Evolutionary conservation across 768 basidiomycete genomes (phyloP), one percentile per base, ranked within the genome.

Genomic region (Nidularia pulvinata): DNA sequence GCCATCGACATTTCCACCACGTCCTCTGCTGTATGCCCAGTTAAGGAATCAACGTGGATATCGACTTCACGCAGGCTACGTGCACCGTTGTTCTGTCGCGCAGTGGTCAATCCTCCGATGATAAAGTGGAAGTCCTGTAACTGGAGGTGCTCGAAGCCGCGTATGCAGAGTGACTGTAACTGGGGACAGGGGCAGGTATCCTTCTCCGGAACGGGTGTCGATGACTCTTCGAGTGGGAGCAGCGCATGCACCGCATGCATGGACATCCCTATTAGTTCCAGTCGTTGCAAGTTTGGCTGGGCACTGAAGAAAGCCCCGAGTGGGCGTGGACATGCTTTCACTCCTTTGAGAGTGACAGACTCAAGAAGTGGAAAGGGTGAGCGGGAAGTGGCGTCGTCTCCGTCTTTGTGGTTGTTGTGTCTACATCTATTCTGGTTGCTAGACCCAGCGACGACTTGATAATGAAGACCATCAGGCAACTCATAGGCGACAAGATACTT

Each of bases 191-290:
- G 19, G 19, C 19, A 19, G 19, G 19, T 19, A 19, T 19, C 19
- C 19, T 19, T 19, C 19, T 19, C 19, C 19, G 19, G 19, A 19
- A 19, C 19, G 19, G 19, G 19, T 19, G 19, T 19, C 19, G 19
- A 19, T 19, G 37, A 9, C 37, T 39, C n/a, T 39, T 39, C n/a
- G 37, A 39, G 37, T n/a, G 70, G 69, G 11, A 69, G 55, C 9
- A 76, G 61, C 3, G 70, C 69, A 22, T 61, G 62, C 14, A 75
- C 50, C 5, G 67, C 63, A 4, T 67, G 58, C 33, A 71, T 64
- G n/a, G 72, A 60, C 65, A 71, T 73, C 37, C 64, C 64, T n/a
- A 57, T 59, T 14, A 76, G 52, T 52, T 74, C 71, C 36, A 79
- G 60, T 30, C 59, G 56, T 33, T 59, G 65, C 14, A 75, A 60